Evolutionary conservation across 108 stramenopile species (phyloP).

Genomic region (Craspedostauros australis): DNA sequence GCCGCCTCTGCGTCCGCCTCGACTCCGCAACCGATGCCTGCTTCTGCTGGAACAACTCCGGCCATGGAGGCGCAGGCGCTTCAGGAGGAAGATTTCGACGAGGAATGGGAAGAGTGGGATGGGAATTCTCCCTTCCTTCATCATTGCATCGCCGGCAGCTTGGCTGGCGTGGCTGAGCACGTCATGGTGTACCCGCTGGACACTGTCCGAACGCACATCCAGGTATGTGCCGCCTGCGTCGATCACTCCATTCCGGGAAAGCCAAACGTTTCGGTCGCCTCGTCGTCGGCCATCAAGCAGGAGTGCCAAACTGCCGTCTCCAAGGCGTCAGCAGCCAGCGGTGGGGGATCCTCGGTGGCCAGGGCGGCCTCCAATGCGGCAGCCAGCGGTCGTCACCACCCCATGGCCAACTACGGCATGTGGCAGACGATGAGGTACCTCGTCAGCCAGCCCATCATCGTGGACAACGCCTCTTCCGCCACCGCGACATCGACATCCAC

Average conservation of each 20-base stretch:
- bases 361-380: not conserved
- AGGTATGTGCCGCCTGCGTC: constrained; percentile 61
- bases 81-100: constrained; percentile 36
- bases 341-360: not conserved
- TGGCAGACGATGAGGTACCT: constrained; percentile 43
- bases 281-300: not conserved
- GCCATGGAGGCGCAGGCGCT: no score
- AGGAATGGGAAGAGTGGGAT: constrained; percentile 99
- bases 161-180: constrained; percentile 95
- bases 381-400: not conserved
- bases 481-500: constrained; percentile 7
- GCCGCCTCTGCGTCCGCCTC: no score
- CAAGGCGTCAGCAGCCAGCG: no score
- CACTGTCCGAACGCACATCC: constrained; percentile 97
- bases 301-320: no score
- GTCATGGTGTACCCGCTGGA: constrained; percentile 91
- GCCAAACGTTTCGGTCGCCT: not conserved
- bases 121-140: constrained; percentile 76
- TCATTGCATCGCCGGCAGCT: constrained; percentile 93
- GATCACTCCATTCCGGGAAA: constrained; percentile 8
- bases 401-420: constrained; percentile 16
- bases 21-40: no score
- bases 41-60: no score
- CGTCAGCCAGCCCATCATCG: constrained; percentile 23
- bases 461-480: constrained; percentile 5